Conservation (phyloP, 2,329 filamentous ascomycete species). For the Calonectria hongkongensis region DNA sequence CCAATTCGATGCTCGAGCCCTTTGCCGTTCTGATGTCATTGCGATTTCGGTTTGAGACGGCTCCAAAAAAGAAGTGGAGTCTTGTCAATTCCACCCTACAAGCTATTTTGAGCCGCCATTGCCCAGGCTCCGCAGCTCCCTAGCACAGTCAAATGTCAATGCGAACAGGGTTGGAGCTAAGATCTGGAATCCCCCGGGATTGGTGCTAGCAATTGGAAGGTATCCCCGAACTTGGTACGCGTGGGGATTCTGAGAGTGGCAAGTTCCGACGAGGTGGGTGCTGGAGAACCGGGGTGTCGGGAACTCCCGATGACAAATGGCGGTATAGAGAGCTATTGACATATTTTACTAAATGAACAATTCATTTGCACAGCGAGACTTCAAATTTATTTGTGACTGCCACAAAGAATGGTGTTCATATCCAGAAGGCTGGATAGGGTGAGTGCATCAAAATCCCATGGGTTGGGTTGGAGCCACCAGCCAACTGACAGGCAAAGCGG, state of each 20-base stretch:
- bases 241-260: not conserved
- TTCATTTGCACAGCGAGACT: too few species aligned
- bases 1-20: not conserved
- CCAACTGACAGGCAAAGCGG: too few species aligned
- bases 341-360: too few species aligned
- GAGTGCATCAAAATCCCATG: too few species aligned
- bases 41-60: slow-evolving; percentile 25
- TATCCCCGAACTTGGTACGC: not conserved
- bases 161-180: not conserved
- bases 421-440: too few species aligned
- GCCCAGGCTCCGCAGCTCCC: slow-evolving; percentile 17
- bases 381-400: too few species aligned
- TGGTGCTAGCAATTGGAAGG: slow-evolving; percentile 5
- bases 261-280: slow-evolving; percentile 10
- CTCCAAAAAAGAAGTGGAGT: not conserved
- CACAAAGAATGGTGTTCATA: too few species aligned
- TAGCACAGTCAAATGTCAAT: not conserved
- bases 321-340: too few species aligned
- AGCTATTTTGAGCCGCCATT: slow-evolving; percentile 14
- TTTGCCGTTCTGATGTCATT: slow-evolving; percentile 11
- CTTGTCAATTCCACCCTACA: slow-evolving; percentile 23
- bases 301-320: not conserved
- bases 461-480: too few species aligned
- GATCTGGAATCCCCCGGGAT: slow-evolving; percentile 18
- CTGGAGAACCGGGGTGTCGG: not conserved